Evolutionary conservation across 352 stramenopile genomes (phyloP), one percentile per base, ranked within the genome.

Genomic region (Phytophthora pinifolia): DNA sequence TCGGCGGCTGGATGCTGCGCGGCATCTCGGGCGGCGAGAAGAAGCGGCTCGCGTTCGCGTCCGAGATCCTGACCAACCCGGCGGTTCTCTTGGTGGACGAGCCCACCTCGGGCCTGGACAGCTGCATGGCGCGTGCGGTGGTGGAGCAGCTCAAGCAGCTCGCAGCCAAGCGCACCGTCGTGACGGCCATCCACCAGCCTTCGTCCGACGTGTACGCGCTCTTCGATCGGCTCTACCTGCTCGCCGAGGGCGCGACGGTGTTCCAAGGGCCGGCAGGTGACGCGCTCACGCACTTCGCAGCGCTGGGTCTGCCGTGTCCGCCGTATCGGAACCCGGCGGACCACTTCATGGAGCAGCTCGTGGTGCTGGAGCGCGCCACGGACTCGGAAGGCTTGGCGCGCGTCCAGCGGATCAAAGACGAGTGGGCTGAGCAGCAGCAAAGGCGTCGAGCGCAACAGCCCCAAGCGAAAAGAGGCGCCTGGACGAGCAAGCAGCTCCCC

Each of bases 151-250:
- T 83, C 18, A 64, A 78, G 36, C 70, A 83, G 17, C 66, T 96
- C n/a, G 84, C 83, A 2, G 25, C 32, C 27, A 78, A 81, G 10
- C 82, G 87, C 31, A 97, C 88, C 2, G 72, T 97, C 12, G 59
- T 97, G 12, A 76, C 79, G 17, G 83, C 90, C 6, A 96, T 97
- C 64, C 86, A 96, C 37, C 57, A 83, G 60, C 86, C 88, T n/a
- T 89, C 76, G 18, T 86, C 68, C 1, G 68, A 81, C 12, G 49
- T 81, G 12, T 81, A 59, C 31, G 59, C 52, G 5, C 22, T 79
- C 0, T 81, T 81, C 37, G 72, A 81, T 37, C 49, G 48, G 8
- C 46, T 82, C 0, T 70, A 77, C 18, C 22, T 82, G 45, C 62
- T 82, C 15, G 55, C 44, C 9, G 72, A 75, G 8, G 72, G 72